These are phyloP conservation scores for Lathyrus sativus DNA, from an alignment of 306 rosid genomes.

Conservation along the genomic window DNA sequence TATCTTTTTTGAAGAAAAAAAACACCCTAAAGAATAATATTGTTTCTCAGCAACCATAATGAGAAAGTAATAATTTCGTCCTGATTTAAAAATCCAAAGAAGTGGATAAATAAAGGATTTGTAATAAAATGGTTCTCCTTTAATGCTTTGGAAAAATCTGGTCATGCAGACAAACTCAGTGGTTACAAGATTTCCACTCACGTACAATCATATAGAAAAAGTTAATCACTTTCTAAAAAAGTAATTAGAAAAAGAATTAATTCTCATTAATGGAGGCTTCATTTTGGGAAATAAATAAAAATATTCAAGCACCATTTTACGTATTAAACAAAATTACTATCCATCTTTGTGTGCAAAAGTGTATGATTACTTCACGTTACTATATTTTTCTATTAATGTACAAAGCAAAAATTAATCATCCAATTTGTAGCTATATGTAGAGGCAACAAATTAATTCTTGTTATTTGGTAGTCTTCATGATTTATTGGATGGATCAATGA, in stretches of 20 bases:
- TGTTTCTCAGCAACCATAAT: not conserved
- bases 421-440: not conserved
- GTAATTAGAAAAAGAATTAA: not conserved
- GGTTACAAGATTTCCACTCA: not conserved
- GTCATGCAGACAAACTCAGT: not conserved
- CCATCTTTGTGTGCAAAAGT: slow-evolving; percentile 8
- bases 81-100: not conserved
- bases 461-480: not conserved
- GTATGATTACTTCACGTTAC: not conserved
- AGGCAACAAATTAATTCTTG: slow-evolving; percentile 1
- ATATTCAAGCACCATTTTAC: slow-evolving; percentile 5
- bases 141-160: not conserved
- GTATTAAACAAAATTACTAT: not conserved
- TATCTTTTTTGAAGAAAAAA: too few relatives aligned
- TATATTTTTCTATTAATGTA: slow-evolving; percentile 19
- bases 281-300: slow-evolving; percentile 6
- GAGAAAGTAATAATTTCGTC: not conserved
- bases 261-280: not conserved
- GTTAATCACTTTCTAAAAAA: not conserved
- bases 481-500: not conserved
- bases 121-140: not conserved
- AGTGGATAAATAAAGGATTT: not conserved
- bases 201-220: not conserved
- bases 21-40: not conserved
- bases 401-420: slow-evolving; percentile 27